Percentiles rank a stretch among this genome's conserved stretches.
Evolutionary conservation across 768 basidiomycete species (phyloP).

Genomic region (Russula ochroleuca): DNA sequence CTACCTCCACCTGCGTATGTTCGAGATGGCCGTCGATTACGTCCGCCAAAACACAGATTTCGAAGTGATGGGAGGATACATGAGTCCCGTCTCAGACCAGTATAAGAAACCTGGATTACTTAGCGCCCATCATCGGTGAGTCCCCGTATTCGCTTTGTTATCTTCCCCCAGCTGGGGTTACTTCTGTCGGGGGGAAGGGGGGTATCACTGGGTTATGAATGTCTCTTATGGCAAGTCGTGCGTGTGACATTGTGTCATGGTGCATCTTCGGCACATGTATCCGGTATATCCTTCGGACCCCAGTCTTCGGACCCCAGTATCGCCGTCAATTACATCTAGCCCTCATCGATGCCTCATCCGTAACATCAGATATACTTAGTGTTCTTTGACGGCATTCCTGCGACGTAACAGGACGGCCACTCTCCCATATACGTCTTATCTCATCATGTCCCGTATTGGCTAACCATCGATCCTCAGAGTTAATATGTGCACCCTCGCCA

Average conservation of each 20-base stretch:
- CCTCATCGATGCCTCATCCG: background rate
- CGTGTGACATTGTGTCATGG: background rate
- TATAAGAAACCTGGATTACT: slow-evolving; percentile 97
- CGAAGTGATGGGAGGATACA: slow-evolving; percentile 92
- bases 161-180: background rate
- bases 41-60: slow-evolving; percentile 87
- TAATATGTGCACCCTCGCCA: slow-evolving; percentile 83
- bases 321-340: background rate
- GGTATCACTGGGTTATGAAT: background rate
- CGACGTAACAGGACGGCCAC: background rate
- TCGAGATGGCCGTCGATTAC: slow-evolving; percentile 99
- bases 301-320: slow-evolving; percentile 4
- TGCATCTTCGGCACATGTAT: background rate
- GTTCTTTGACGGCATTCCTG: background rate
- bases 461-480: slow-evolving; percentile 44
- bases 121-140: slow-evolving; percentile 84
- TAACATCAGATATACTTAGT: background rate
- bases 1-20: slow-evolving; percentile 98
- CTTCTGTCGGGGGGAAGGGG: background rate
- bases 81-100: slow-evolving; percentile 91
- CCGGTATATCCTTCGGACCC: slow-evolving; percentile 8
- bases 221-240: slow-evolving; percentile 1
- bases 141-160: slow-evolving; percentile 13
- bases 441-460: background rate
- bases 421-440: slow-evolving; percentile 1